Conservation (phyloP, 768 basidiomycete genomes). For the Macrolepiota albuminosa region DNA sequence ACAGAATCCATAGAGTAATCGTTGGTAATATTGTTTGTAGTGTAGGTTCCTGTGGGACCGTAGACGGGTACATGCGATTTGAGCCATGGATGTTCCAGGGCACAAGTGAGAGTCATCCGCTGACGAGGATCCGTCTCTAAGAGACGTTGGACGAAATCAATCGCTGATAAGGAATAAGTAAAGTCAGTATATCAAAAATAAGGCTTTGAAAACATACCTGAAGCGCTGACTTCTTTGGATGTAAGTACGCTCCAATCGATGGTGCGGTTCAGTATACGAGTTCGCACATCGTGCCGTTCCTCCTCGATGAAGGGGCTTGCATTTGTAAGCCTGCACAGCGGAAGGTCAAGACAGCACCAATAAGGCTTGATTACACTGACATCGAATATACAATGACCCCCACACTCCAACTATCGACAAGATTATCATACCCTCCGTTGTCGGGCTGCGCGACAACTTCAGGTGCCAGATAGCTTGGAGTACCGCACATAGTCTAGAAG, state of each 20-base stretch:
- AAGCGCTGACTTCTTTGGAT: conserved; percentile 30
- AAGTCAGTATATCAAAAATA: neutral
- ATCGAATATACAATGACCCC: conserved; percentile 94
- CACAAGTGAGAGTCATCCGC: conserved; percentile 70
- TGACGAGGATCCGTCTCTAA: conserved; percentile 56
- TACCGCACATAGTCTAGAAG: conserved; percentile 88
- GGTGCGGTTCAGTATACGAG: conserved; percentile 50
- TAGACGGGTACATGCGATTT: conserved; percentile 27
- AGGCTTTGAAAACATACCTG: conserved; percentile 35
- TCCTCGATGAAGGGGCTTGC: conserved; percentile 79
- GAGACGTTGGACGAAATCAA: conserved; percentile 62
- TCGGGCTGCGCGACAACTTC: conserved; percentile 75
- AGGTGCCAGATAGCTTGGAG: conserved; percentile 89
- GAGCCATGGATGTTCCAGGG: conserved; percentile 80
- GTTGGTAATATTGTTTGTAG: conserved; percentile 3
- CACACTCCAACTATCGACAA: conserved; percentile 95
- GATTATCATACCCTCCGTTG: conserved; percentile 72
- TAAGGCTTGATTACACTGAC: conserved; percentile 31
- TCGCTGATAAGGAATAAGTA: conserved; percentile 31
- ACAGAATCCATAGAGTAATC: conserved; percentile 23
- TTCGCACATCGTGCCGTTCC: conserved; percentile 54
- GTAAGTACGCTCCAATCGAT: conserved; percentile 60
- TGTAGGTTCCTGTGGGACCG: conserved; percentile 1
- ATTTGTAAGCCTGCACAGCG: conserved; percentile 60
- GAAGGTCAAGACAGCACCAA: neutral